Evolutionary conservation across 768 basidiomycete species (phyloP).

Genomic region (Glaciozyma antarctica): DNA sequence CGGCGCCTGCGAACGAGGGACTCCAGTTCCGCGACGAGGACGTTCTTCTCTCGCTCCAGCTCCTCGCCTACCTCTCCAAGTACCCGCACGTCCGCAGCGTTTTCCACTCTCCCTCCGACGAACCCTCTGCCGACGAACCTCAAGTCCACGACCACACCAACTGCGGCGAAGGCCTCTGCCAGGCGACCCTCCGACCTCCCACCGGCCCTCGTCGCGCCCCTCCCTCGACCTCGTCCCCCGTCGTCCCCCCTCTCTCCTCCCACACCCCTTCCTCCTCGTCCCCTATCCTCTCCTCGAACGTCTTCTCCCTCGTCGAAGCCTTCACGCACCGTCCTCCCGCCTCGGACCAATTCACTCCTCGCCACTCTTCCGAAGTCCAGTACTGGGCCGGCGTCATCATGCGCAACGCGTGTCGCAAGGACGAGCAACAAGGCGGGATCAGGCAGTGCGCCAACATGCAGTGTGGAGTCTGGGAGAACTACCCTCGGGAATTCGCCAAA

Average conservation of each 20-base stretch:
- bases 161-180: not conserved
- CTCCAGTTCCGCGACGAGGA: constrained; percentile 77
- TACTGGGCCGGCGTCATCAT: constrained; percentile 99
- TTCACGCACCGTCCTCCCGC: constrained; percentile 84
- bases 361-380: constrained; percentile 79
- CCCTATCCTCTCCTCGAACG: constrained; percentile 48
- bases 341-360: constrained; percentile 61
- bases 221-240: not conserved
- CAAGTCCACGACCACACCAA: constrained; percentile 20
- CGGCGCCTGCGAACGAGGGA: constrained; percentile 26
- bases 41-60: constrained; percentile 77
- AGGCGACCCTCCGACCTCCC: not conserved
- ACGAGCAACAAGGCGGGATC: constrained; percentile 83
- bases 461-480: constrained; percentile 88
- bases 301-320: constrained; percentile 89
- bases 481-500: constrained; percentile 91
- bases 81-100: constrained; percentile 95
- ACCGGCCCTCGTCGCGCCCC: not conserved
- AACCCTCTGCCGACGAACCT: constrained; percentile 34
- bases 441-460: constrained; percentile 98
- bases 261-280: constrained; percentile 17
- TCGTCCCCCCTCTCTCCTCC: constrained; percentile 36
- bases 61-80: constrained; percentile 91
- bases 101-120: constrained; percentile 51
- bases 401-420: constrained; percentile 97